A percentile compares a stretch with the other conserved stretches of the same genome.
Evolutionary conservation across 352 stramenopile genomes (phyloP).

Genomic region (Lagenidium giganteum): DNA sequence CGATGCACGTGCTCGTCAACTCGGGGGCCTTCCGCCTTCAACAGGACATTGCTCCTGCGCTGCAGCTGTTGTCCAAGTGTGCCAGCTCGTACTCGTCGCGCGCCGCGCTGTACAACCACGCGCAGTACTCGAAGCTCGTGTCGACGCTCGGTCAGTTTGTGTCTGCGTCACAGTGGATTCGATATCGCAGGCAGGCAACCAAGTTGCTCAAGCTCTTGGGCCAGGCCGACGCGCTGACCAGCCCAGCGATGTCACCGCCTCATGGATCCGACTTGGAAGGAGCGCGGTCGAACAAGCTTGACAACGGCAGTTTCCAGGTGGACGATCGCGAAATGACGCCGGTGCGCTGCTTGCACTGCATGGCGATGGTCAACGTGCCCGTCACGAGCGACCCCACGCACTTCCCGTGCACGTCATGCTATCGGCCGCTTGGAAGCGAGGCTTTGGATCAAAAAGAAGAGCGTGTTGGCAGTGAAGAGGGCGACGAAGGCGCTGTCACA

Average conservation of each 20-base stretch:
- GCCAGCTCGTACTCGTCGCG: conserved; percentile 25
- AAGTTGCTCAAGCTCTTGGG: conserved; percentile 46
- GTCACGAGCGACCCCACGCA: too few relatives aligned
- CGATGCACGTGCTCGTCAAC: too few relatives aligned
- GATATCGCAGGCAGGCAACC: conserved; percentile 27
- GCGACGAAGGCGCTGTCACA: too few relatives aligned
- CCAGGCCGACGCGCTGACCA: conserved; percentile 34
- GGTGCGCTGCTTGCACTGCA: conserved; percentile 56
- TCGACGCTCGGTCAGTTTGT: conserved; percentile 29
- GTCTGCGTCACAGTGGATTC: conserved; percentile 24
- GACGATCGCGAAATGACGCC: too few relatives aligned
- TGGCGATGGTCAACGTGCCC: conserved; percentile 39
- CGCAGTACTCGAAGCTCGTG: conserved; percentile 35
- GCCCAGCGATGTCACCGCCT: conserved; percentile 10
- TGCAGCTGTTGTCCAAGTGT: conserved; percentile 38
- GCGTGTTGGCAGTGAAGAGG: too few relatives aligned
- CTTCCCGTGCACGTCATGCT: too few relatives aligned
- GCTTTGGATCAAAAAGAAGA: too few relatives aligned
- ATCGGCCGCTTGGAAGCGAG: too few relatives aligned
- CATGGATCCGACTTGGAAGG: neutral
- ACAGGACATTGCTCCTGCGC: too few relatives aligned
- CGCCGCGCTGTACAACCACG: conserved; percentile 33
- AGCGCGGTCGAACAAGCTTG: too few relatives aligned
- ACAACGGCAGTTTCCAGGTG: too few relatives aligned
- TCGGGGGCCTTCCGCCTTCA: too few relatives aligned